Base-by-base conservation (phyloP, 441 rosid species). In the Eugenia klotzschiana region DNA sequence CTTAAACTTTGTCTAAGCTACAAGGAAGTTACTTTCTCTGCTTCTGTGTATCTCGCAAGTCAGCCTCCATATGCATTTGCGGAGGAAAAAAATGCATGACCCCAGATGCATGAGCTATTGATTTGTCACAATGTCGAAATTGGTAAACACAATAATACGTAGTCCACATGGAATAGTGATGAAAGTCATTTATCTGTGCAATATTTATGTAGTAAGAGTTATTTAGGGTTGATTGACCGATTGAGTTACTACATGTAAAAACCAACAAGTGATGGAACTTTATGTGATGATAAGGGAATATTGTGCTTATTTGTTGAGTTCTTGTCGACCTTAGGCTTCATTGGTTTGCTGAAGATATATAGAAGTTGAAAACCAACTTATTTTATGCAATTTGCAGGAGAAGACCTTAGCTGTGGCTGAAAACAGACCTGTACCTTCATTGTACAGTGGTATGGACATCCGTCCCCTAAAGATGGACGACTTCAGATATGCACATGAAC, bases 401-500 rank as follows among this genome's bases (percentile, higher is more conserved):
- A 94, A 84, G 86, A 85, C 86, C 53, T 81, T 25, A 58, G 98
- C 99, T 11, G 26, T 92, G 87, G 87, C 93, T 7, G 99, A 96
- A 85, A 92, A 86, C 84, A 93, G 88, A 88, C 90, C 98, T 11
- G 41, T 87, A 58, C 99, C 99, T 46, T 22, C 92, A 56, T 88
- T 97, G 87, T 92, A 96, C 80, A 87, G 91, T 92, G 93, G 98
- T 85, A 52, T 91, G 4, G 98, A 97, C 56, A 52, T 97, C 51
- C 99, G 99, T 40, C 84, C 96, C 46, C 85, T 97, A 83, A 93
- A 91, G 87, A 91, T 93, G 94, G 96, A 91, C 5, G 99, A 97
- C 88, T 94, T 97, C 86, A 94, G 84, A 89, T 91, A 64, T 79
- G 98, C 99, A 12, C 99, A 97, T 85, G 99, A 97, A 77, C 98